Conservation (phyloP, 257 asterid species). For the Nicotiana paniculata region DNA sequence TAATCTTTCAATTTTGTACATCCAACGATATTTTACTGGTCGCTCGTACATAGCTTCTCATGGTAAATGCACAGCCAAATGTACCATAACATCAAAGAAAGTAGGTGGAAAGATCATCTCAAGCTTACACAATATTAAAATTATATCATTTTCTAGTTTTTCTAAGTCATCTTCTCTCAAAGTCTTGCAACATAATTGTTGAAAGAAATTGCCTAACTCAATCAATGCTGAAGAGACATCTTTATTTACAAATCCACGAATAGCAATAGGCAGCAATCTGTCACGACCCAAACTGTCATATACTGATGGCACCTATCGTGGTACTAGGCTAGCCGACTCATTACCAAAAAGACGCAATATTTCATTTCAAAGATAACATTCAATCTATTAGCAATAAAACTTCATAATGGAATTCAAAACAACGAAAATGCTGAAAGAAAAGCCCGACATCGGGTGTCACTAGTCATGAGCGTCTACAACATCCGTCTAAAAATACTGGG, state of each 20-base stretch:
- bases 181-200: background rate
- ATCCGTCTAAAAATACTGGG: no score
- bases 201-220: background rate
- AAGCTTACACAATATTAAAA: background rate
- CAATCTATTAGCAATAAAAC: no score
- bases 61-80: background rate
- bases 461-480: no score
- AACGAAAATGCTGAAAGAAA: no score
- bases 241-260: background rate
- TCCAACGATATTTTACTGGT: background rate
- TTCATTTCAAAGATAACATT: no score
- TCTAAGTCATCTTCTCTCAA: background rate
- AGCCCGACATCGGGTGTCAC: no score
- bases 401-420: no score
- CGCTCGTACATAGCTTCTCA: background rate
- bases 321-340: no score
- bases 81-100: background rate
- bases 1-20: background rate
- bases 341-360: no score
- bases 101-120: background rate
- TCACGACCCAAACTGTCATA: no score
- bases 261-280: background rate
- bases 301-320: no score
- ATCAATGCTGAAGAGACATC: background rate
- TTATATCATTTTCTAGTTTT: background rate